Percentiles rank a stretch among this genome's conserved stretches.
phyloP scores from a whole-genome alignment of 1,284 basidiomycete genomes.

The Prillingera fragicola region DNA sequence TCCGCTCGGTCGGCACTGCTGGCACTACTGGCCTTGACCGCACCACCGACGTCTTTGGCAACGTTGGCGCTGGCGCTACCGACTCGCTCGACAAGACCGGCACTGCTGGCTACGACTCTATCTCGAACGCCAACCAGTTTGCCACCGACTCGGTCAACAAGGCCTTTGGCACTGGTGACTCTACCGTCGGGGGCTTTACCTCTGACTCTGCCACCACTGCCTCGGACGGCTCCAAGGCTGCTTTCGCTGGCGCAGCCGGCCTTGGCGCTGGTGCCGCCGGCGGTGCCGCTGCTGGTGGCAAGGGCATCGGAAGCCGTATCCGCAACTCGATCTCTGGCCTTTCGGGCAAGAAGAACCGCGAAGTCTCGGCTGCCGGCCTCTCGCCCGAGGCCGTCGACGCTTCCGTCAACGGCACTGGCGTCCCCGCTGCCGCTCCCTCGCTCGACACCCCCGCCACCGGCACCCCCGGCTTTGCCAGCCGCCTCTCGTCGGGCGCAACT shows the following conservation, averaged over 20 bases:
- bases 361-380: no score
- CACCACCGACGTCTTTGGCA: constrained; percentile 4
- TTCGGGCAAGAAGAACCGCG: no score
- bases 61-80: background rate
- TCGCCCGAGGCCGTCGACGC: no score
- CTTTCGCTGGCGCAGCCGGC: no score
- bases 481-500: background rate
- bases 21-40: background rate
- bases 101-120: background rate
- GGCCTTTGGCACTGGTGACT: constrained; percentile 1
- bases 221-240: no score
- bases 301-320: no score
- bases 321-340: no score
- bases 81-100: constrained; percentile 3
- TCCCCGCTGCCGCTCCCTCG: no score
- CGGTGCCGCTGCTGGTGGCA: background rate
- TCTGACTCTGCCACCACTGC: background rate
- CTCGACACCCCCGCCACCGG: background rate
- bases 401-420: no score
- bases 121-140: no score
- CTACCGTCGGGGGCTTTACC: background rate
- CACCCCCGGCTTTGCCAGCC: background rate
- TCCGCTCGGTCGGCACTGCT: background rate
- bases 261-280: background rate
- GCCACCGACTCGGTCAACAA: no score